Percentiles rank a stretch among this genome's conserved stretches.
These are phyloP conservation scores for Globisporangium spiculum DNA, from an alignment of 352 stramenopile species.

Conservation along the genomic window DNA sequence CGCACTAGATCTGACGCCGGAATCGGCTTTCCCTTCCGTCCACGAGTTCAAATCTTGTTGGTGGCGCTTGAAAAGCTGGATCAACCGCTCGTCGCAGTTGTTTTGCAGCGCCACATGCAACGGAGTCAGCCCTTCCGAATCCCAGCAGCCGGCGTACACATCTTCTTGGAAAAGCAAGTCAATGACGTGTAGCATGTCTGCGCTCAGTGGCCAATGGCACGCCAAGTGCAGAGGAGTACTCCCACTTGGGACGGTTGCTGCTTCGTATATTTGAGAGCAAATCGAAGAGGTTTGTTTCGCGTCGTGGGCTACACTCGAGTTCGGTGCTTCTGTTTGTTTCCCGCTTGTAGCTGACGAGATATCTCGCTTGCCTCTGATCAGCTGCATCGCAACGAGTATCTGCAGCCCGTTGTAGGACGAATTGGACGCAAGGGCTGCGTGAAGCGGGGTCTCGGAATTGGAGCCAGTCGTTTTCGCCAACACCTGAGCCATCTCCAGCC, in stretches of 20 bases:
- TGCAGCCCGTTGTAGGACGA: slow-evolving; percentile 39
- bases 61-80: slow-evolving; percentile 47
- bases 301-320: background rate
- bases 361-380: slow-evolving; percentile 11
- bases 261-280: slow-evolving; percentile 27
- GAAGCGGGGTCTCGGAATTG: slow-evolving; percentile 36
- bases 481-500: slow-evolving; percentile 16
- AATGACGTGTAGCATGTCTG: slow-evolving; percentile 37
- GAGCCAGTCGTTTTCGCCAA: slow-evolving; percentile 24
- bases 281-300: slow-evolving; percentile 11
- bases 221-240: slow-evolving; percentile 56
- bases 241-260: slow-evolving; percentile 22
- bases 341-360: background rate
- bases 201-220: slow-evolving; percentile 31
- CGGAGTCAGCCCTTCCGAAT: slow-evolving; percentile 39
- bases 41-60: slow-evolving; percentile 58
- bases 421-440: slow-evolving; percentile 38
- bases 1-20: background rate
- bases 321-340: background rate
- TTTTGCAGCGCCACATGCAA: slow-evolving; percentile 55
- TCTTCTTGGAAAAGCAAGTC: slow-evolving; percentile 42
- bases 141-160: slow-evolving; percentile 50
- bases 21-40: slow-evolving; percentile 41
- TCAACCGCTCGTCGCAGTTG: slow-evolving; percentile 35
- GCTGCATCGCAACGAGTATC: slow-evolving; percentile 33